Evolutionary conservation across 2,329 filamentous ascomycete species (phyloP).

Genomic region (Alternaria sp.): DNA sequence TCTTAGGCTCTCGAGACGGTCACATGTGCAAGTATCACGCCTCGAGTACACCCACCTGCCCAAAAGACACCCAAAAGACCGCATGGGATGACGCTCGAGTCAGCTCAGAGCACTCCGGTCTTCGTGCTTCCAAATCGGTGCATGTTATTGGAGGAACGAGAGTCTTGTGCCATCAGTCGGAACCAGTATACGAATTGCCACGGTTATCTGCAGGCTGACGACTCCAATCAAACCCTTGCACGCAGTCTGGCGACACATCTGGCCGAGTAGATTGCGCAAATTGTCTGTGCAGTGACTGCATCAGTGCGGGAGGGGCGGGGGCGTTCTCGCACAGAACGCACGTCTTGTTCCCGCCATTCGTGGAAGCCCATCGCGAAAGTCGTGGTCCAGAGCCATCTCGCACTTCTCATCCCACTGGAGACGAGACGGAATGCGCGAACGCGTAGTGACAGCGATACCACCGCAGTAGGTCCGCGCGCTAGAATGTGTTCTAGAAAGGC

Average conservation of each 20-base stretch:
- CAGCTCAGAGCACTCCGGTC: background rate
- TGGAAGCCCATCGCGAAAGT: background rate
- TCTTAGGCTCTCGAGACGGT: background rate
- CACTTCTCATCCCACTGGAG: background rate
- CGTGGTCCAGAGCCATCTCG: background rate
- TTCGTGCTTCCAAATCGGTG: background rate
- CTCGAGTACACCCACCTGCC: background rate
- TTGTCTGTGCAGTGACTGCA: background rate
- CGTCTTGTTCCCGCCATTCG: background rate
- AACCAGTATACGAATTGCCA: background rate
- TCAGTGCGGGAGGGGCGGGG: background rate
- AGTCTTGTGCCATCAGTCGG: background rate
- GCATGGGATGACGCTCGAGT: background rate
- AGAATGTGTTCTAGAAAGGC: constrained; percentile 22
- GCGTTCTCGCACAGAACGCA: background rate
- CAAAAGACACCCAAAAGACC: background rate
- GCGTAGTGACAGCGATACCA: background rate
- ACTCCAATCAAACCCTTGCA: background rate
- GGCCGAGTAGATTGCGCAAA: background rate
- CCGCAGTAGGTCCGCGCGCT: background rate
- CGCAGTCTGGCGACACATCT: background rate
- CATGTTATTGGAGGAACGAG: background rate
- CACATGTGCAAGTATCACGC: background rate
- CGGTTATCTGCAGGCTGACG: background rate
- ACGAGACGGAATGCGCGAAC: background rate